Conservation (phyloP, 441 rosid genomes). For the Pelargonium citronellum region DNA sequence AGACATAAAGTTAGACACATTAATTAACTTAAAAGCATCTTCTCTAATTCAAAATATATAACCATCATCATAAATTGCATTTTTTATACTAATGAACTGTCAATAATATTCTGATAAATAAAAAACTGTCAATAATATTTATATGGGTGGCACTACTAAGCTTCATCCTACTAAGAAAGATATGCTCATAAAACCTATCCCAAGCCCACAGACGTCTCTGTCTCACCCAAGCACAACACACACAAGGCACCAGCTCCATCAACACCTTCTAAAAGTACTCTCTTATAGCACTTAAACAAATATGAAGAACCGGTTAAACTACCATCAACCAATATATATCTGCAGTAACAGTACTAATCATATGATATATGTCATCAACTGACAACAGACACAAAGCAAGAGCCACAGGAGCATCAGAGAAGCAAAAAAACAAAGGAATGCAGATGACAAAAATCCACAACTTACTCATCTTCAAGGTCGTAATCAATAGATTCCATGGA, state of each 20-base stretch:
- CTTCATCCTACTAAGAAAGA: not conserved
- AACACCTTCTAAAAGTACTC: not conserved
- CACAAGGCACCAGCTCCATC: not conserved
- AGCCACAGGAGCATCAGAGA: not conserved
- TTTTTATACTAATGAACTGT: not conserved
- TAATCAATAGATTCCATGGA: slow-evolving; percentile 73
- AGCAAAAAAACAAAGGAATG: slow-evolving; percentile 12
- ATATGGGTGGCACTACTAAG: not conserved
- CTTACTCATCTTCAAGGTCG: slow-evolving; percentile 64
- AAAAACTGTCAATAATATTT: no score
- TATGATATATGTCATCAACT: not conserved
- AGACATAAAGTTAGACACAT: slow-evolving; percentile 23
- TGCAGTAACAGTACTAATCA: not conserved
- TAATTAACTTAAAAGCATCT: not conserved
- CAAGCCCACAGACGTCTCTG: not conserved
- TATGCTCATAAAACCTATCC: not conserved
- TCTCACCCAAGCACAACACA: not conserved
- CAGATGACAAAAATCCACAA: slow-evolving; percentile 25
- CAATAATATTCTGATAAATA: not conserved
- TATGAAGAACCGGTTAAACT: not conserved
- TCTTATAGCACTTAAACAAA: not conserved
- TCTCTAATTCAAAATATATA: not conserved
- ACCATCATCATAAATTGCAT: not conserved
- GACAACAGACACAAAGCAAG: not conserved
- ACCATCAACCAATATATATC: slow-evolving; percentile 8